Percentiles rank a stretch among this genome's conserved stretches.
phyloP scores from a whole-genome alignment of 2,329 filamentous ascomycete species.

The Atkinsonella hypoxylon region DNA sequence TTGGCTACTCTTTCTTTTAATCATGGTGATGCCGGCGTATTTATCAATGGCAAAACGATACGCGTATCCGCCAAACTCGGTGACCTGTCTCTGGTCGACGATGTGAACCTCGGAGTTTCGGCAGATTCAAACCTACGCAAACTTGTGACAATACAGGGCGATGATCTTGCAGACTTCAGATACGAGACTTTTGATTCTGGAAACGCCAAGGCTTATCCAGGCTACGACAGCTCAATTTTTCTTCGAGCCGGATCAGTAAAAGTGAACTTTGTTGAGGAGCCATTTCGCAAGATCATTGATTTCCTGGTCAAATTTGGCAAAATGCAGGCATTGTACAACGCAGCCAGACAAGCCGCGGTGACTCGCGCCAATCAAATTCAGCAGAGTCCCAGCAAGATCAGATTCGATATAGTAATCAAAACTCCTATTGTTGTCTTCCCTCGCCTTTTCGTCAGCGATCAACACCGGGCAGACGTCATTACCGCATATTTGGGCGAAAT shows the following conservation, averaged over 20 bases:
- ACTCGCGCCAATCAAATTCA: slow-evolving; percentile 90
- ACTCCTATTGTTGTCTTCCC: slow-evolving; percentile 97
- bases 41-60: slow-evolving; percentile 77
- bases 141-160: slow-evolving; percentile 86
- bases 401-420: slow-evolving; percentile 86
- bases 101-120: slow-evolving; percentile 82
- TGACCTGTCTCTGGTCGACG: slow-evolving; percentile 79
- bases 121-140: slow-evolving; percentile 71
- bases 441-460: slow-evolving; percentile 57
- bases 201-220: slow-evolving; percentile 64
- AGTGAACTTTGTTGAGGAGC: slow-evolving; percentile 93
- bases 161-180: slow-evolving; percentile 91
- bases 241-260: slow-evolving; percentile 90
- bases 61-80: slow-evolving; percentile 77
- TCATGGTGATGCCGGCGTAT: slow-evolving; percentile 83
- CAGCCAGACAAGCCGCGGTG: slow-evolving; percentile 84
- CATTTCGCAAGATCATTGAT: slow-evolving; percentile 94
- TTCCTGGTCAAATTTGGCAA: slow-evolving; percentile 98
- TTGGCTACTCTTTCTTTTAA: slow-evolving; percentile 87
- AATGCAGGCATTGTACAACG: slow-evolving; percentile 99
- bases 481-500: slow-evolving; percentile 96
- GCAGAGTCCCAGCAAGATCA: slow-evolving; percentile 78
- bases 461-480: slow-evolving; percentile 63
- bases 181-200: slow-evolving; percentile 88
- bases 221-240: slow-evolving; percentile 86